phyloP scores from a whole-genome alignment of 106 monocot genomes.

The Apostasia ramifera region DNA sequence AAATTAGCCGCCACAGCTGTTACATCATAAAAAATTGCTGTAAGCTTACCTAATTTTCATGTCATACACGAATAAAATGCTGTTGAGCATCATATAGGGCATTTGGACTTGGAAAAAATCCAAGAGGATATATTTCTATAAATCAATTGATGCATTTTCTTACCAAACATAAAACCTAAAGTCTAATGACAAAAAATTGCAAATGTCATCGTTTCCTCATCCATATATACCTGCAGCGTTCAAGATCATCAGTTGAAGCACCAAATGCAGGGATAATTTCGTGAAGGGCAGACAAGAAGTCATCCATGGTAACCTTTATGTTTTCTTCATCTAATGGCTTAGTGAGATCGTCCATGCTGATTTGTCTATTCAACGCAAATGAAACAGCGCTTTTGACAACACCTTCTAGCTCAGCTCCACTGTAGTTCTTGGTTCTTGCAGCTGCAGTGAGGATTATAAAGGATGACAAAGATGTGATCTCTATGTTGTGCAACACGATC shows the following conservation, averaged over 20 bases:
- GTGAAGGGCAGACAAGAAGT: conserved; percentile 75
- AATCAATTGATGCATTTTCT: too few species aligned
- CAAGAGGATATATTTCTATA: too few species aligned
- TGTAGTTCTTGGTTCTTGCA: conserved; percentile 93
- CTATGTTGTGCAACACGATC: too few species aligned
- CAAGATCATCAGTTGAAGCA: conserved; percentile 89
- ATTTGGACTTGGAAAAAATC: too few species aligned
- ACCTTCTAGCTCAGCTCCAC: conserved; percentile 98
- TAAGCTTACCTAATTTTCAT: too few species aligned
- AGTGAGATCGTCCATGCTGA: conserved; percentile 95
- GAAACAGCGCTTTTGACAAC: conserved; percentile 98
- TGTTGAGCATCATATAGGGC: too few species aligned
- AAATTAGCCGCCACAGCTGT: too few species aligned
- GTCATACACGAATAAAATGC: too few species aligned
- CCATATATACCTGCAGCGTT: conserved; percentile 64
- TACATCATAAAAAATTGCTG: too few species aligned
- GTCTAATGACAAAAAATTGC: too few species aligned
- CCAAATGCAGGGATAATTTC: conserved; percentile 94
- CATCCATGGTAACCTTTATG: conserved; percentile 94
- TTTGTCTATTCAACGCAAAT: conserved; percentile 84
- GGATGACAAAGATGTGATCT: not conserved
- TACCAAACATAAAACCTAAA: too few species aligned
- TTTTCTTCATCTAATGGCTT: conserved; percentile 90
- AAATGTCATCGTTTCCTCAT: too few species aligned
- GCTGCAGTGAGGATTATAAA: conserved; percentile 39